A percentile compares a stretch with the other conserved stretches of the same genome.
Evolutionary conservation across 345 rosid genomes (phyloP).

Genomic region (Syzygium jambos): DNA sequence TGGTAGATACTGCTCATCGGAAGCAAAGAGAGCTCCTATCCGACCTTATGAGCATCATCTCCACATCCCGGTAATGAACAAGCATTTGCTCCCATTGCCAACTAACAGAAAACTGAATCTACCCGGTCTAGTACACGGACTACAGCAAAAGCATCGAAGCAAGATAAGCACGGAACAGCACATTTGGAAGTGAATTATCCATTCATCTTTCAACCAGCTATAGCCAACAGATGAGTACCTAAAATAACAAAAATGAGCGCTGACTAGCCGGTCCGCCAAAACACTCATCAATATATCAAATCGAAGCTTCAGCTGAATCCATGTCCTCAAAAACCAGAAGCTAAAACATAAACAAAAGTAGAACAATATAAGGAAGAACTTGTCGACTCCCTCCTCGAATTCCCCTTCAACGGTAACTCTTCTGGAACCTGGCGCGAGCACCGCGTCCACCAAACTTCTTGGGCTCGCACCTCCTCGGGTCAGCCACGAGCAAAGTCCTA

Average conservation of each 20-base stretch:
- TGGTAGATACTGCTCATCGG: neutral
- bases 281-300: neutral
- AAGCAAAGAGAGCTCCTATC: rapidly evolving
- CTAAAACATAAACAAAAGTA: neutral
- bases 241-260: neutral
- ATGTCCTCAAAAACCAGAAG: neutral
- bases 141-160: neutral
- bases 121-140: neutral
- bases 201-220: neutral
- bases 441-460: conserved; percentile 98
- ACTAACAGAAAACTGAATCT: neutral
- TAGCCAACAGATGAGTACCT: neutral
- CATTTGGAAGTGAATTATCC: neutral
- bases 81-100: neutral
- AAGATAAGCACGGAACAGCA: neutral
- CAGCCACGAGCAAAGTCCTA: conserved; percentile 83
- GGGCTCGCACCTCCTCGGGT: conserved; percentile 92
- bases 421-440: conserved; percentile 93
- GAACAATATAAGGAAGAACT: neutral
- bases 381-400: neutral
- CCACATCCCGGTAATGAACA: neutral
- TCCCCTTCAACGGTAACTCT: conserved; percentile 69
- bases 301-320: neutral
- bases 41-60: neutral
- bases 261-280: neutral